Evolutionary conservation across 352 stramenopile species (phyloP), one percentile per base, ranked within the genome.

Genomic region (Pythium sp.): DNA sequence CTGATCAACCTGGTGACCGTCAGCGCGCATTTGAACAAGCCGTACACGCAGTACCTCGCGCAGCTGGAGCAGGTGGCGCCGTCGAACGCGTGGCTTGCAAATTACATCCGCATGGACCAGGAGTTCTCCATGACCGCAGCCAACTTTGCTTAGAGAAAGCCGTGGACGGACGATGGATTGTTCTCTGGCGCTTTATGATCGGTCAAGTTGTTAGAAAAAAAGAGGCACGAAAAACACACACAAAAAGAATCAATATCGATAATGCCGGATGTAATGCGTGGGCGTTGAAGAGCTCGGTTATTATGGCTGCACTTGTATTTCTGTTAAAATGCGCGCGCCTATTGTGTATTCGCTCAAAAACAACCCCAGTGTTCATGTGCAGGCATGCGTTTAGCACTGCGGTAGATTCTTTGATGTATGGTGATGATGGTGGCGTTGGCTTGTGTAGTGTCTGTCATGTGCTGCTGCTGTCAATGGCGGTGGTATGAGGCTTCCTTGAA

Each of bases 1-100:
- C 82, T 98, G 28, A 81, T 98, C 53, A 99, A 99, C 76, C 74
- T 98, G 56, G 93, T 98, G 70, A 89, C 91, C 1, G 93, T 92
- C 32, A 94, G 76, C 62, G 80, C 95, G 56, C 92, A 98, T 68
- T 66, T 98, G 76, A 87, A 91, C 71, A 98, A 97, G 68, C 81
- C 83, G 22, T 80, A 75, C 36, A 67, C 90, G 69, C 81, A 92
- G 75, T 97, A 90, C 68, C 71, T 94, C 30, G 75, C 78, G 58
- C 87, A 95, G 78, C 77, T 97, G 43, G 82, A 93, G 72, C 83
- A 93, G 58, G 77, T 94, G 28, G 84, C 84, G 24, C 87, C 87
- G 0, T 30, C 73, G 20, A 93, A 89, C 75, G 66, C 81, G 56
- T 94, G 84, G 84, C 80, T 95, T 22, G 65, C 82, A 58, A 89